phyloP scores from a whole-genome alignment of 202 grass and related monocot species.

The Digitaria exilis region DNA sequence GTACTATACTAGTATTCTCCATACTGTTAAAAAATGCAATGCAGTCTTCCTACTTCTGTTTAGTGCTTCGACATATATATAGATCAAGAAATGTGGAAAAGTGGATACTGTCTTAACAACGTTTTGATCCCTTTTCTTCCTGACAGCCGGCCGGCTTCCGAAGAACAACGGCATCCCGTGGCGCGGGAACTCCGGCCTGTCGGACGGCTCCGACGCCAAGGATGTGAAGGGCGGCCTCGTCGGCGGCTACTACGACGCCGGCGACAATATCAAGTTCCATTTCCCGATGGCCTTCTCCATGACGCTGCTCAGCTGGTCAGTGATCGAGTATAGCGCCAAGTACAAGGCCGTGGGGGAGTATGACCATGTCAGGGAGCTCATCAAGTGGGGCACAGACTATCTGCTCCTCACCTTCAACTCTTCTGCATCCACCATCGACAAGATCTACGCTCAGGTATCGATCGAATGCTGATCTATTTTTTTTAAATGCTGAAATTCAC shows the following conservation, averaged over 20 bases:
- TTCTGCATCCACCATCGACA: slow-evolving; percentile 67
- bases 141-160: slow-evolving; percentile 75
- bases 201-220: slow-evolving; percentile 52
- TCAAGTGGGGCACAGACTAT: slow-evolving; percentile 98
- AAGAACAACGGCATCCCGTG: slow-evolving; percentile 88
- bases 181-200: slow-evolving; percentile 72
- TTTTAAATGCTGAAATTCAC: neutral
- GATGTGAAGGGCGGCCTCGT: slow-evolving; percentile 87
- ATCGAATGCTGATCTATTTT: neutral
- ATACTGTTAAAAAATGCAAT: neutral
- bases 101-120: neutral
- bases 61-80: neutral
- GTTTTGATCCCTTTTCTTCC: neutral
- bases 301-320: slow-evolving; percentile 96
- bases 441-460: slow-evolving; percentile 83
- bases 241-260: slow-evolving; percentile 94
- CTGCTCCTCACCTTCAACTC: slow-evolving; percentile 95
- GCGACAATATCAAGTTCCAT: slow-evolving; percentile 99
- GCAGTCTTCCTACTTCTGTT: neutral
- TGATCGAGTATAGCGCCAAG: slow-evolving; percentile 81
- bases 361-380: slow-evolving; percentile 81
- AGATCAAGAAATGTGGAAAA: neutral
- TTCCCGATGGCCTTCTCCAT: slow-evolving; percentile 99
- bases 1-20: neutral
- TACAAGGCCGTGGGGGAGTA: slow-evolving; percentile 97